Conservation (phyloP, 2,329 filamentous ascomycete genomes). For the Alternaria sp. region DNA sequence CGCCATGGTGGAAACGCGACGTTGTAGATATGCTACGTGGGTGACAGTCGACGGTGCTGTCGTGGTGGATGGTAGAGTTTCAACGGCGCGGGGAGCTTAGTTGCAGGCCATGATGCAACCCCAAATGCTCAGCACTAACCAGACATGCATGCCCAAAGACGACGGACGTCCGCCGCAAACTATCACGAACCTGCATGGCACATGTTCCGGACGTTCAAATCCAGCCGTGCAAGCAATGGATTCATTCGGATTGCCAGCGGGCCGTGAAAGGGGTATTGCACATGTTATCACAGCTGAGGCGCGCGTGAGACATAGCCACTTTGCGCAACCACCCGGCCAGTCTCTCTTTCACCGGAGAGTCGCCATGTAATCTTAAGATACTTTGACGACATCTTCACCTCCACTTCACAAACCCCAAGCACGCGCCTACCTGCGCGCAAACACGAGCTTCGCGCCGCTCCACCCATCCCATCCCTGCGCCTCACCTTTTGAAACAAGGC, state of each 20-base stretch:
- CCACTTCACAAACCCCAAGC: conserved; percentile 4
- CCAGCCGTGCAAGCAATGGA: background rate
- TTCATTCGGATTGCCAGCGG: conserved; percentile 3
- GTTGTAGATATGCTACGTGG: background rate
- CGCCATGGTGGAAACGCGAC: conserved; percentile 29
- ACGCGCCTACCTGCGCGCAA: conserved; percentile 13
- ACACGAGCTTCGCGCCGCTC: conserved; percentile 7
- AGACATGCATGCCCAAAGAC: background rate
- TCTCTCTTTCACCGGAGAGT: background rate
- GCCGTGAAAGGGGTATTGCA: conserved; percentile 8
- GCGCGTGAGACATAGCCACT: conserved; percentile 12
- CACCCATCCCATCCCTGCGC: conserved; percentile 17
- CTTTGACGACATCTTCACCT: conserved; percentile 1
- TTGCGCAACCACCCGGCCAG: background rate
- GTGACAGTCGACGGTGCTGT: conserved; percentile 5
- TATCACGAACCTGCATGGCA: background rate
- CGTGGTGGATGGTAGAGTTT: conserved; percentile 3
- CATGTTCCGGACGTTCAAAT: background rate
- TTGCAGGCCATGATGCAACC: conserved; percentile 2
- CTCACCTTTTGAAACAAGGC: conserved; percentile 40
- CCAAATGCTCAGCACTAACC: conserved; percentile 3
- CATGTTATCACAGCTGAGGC: background rate
- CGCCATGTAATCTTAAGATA: conserved; percentile 5
- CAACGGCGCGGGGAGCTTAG: conserved; percentile 3
- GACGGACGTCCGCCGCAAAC: background rate